Conservation (phyloP, 306 rosid species). For the Gillenia trifoliata region DNA sequence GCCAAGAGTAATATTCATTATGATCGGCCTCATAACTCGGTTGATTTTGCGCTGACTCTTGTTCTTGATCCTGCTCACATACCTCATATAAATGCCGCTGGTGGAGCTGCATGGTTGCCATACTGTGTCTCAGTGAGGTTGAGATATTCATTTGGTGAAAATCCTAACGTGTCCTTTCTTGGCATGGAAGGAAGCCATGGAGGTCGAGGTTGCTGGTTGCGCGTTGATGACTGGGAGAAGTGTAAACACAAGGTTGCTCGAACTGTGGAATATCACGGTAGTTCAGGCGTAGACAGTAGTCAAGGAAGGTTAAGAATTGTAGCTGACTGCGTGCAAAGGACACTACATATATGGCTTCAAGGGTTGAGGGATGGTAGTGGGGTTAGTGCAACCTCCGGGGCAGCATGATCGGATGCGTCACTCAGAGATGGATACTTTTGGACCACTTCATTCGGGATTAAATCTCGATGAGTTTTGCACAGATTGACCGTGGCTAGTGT, state of each 20-base stretch:
- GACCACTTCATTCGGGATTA: neutral
- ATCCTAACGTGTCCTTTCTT: conserved; percentile 64
- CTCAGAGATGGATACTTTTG: conserved; percentile 15
- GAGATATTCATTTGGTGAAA: conserved; percentile 84
- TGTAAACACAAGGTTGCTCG: conserved; percentile 75
- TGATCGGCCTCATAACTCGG: conserved; percentile 75
- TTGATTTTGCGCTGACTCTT: conserved; percentile 90
- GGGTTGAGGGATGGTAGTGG: conserved; percentile 79
- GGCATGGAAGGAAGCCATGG: conserved; percentile 99
- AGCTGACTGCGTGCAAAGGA: conserved; percentile 86
- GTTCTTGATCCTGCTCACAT: conserved; percentile 95
- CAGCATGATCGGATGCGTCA: conserved; percentile 37
- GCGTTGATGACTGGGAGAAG: conserved; percentile 87
- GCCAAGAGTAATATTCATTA: conserved; percentile 94
- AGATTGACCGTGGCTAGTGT: conserved; percentile 1
- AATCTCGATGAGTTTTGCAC: conserved; percentile 14
- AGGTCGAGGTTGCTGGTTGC: conserved; percentile 92
- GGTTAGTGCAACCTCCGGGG: conserved; percentile 55
- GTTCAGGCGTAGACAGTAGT: conserved; percentile 56
- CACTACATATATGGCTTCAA: conserved; percentile 69
- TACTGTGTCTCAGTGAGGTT: conserved; percentile 91
- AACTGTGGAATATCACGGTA: conserved; percentile 60
- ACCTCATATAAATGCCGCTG: conserved; percentile 88
- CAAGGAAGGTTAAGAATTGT: conserved; percentile 91
- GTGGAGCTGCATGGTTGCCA: conserved; percentile 99